These are phyloP conservation scores for Colletotrichum euphorbiae DNA, from an alignment of 2,329 filamentous ascomycete species.

Conservation along the genomic window DNA sequence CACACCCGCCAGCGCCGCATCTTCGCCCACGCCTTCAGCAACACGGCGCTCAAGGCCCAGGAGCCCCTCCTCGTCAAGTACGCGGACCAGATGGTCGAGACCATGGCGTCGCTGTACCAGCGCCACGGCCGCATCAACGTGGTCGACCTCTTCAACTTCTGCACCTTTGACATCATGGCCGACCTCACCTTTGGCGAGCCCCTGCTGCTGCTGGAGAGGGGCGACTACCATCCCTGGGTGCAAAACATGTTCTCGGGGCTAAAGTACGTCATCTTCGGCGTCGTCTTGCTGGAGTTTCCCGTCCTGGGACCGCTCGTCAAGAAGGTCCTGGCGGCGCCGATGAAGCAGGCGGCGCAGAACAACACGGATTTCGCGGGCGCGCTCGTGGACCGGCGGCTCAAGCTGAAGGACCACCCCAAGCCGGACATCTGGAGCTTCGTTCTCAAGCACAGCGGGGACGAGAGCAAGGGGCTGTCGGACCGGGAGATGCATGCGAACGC, in stretches of 20 bases:
- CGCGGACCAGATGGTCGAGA: conserved; percentile 52
- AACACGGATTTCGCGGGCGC: conserved; percentile 26
- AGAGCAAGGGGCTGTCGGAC: background rate
- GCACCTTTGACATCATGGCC: conserved; percentile 48
- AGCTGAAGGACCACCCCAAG: conserved; percentile 18
- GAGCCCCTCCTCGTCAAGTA: conserved; percentile 49
- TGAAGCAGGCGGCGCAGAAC: conserved; percentile 28
- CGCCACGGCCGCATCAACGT: conserved; percentile 23
- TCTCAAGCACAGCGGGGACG: background rate
- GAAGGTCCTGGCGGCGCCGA: conserved; percentile 19
- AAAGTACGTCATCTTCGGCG: conserved; percentile 27
- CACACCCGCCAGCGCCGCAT: conserved; percentile 37
- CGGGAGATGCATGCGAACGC: conserved; percentile 39
- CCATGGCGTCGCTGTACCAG: conserved; percentile 44
- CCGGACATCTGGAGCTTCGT: conserved; percentile 38
- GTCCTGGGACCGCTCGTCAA: conserved; percentile 29
- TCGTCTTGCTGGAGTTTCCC: conserved; percentile 32
- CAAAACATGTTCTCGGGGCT: conserved; percentile 41
- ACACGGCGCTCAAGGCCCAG: conserved; percentile 43
- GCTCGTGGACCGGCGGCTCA: conserved; percentile 27
- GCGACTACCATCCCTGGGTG: conserved; percentile 45
- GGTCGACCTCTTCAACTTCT: conserved; percentile 43
- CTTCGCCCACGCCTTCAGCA: conserved; percentile 43
- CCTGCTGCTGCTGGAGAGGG: conserved; percentile 44
- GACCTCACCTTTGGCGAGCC: conserved; percentile 47